Evolutionary conservation across 768 basidiomycete genomes (phyloP).

Genomic region (Scleroderma citrinum): DNA sequence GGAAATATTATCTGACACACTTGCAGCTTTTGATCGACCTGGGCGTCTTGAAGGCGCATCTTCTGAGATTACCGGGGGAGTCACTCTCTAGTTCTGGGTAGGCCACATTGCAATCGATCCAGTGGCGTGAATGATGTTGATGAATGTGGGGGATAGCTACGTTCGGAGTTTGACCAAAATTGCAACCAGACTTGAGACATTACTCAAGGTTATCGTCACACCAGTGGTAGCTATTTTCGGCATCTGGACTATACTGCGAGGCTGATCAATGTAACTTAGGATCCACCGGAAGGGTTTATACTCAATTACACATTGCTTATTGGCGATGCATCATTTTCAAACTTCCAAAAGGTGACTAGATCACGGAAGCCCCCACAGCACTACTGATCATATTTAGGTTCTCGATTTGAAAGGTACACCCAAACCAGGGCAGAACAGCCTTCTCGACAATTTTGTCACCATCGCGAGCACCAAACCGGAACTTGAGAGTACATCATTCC

Average conservation of each 20-base stretch:
- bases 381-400: conserved; percentile 47
- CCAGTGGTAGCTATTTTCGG: conserved; percentile 61
- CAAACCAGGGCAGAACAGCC: conserved; percentile 77
- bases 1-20: conserved; percentile 4
- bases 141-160: conserved; percentile 48
- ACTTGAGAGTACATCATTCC: conserved; percentile 85
- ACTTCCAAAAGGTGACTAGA: conserved; percentile 89
- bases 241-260: not conserved
- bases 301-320: conserved; percentile 93
- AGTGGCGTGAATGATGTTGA: conserved; percentile 1
- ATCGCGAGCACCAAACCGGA: conserved; percentile 91
- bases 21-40: conserved; percentile 82
- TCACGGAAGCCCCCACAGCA: conserved; percentile 6
- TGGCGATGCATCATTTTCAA: conserved; percentile 90
- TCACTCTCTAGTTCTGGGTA: conserved; percentile 50
- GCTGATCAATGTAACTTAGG: conserved; percentile 35
- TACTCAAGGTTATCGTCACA: conserved; percentile 93
- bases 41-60: conserved; percentile 75
- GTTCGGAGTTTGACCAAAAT: conserved; percentile 76
- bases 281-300: conserved; percentile 91
- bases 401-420: conserved; percentile 93
- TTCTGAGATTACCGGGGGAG: conserved; percentile 82
- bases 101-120: conserved; percentile 8
- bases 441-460: conserved; percentile 87
- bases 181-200: conserved; percentile 77